phyloP scores from a whole-genome alignment of 768 basidiomycete genomes.

The Arthromyces matolae region DNA sequence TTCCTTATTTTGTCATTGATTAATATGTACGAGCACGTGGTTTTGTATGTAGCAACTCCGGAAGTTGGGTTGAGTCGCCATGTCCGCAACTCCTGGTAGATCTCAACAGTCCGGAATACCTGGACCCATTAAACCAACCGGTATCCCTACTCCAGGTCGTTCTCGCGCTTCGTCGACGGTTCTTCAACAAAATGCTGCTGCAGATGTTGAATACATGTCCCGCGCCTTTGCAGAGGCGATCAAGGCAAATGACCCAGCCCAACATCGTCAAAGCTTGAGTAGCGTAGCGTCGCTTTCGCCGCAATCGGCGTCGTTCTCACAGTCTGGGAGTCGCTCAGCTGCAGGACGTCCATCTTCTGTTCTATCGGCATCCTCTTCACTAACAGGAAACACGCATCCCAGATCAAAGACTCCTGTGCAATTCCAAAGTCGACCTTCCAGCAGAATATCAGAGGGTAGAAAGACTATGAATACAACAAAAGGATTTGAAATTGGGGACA shows the following conservation, averaged over 20 bases:
- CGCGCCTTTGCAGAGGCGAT: constrained; percentile 79
- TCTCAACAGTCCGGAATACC: constrained; percentile 41
- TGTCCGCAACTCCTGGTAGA: constrained; percentile 34
- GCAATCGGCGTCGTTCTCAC: constrained; percentile 39
- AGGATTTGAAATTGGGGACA: constrained; percentile 70
- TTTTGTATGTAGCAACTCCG: constrained; percentile 2
- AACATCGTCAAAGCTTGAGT: constrained; percentile 46
- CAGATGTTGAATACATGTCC: constrained; percentile 57
- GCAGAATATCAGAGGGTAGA: constrained; percentile 41
- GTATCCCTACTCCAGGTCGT: constrained; percentile 71
- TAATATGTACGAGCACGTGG: constrained; percentile 12
- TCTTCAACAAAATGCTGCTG: constrained; percentile 29
- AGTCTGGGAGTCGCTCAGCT: constrained; percentile 49
- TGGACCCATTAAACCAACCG: constrained; percentile 34
- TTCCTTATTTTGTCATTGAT: too few relatives aligned
- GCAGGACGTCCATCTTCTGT: constrained; percentile 50
- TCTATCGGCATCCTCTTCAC: constrained; percentile 54
- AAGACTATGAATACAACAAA: constrained; percentile 45
- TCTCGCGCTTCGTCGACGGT: constrained; percentile 63
- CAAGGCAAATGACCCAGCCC: constrained; percentile 75
- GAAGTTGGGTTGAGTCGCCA: constrained; percentile 9
- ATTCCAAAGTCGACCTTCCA: constrained; percentile 58
- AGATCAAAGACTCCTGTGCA: constrained; percentile 53
- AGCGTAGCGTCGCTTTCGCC: constrained; percentile 47
- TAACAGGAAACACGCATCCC: constrained; percentile 26